Conservation (phyloP, 495 filamentous ascomycete genomes). For the Aspergillus biplanus region DNA sequence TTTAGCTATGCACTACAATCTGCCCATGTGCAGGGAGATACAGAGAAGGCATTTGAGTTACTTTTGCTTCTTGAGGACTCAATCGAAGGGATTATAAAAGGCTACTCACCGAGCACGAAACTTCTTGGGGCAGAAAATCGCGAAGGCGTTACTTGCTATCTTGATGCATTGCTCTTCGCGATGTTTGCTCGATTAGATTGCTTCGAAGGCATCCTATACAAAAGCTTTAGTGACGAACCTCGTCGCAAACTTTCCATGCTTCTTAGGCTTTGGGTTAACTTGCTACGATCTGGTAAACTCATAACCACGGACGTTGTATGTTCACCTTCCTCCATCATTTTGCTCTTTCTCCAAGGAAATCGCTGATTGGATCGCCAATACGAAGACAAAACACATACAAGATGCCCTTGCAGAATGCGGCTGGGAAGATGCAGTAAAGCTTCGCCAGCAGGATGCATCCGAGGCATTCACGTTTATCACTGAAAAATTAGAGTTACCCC, state of each 20-base stretch:
- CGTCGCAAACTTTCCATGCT: constrained; percentile 72
- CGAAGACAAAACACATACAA: constrained; percentile 80
- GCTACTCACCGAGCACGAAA: constrained; percentile 67
- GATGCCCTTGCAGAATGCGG: constrained; percentile 83
- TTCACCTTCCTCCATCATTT: constrained; percentile 1
- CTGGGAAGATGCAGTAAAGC: constrained; percentile 78
- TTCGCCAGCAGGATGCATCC: constrained; percentile 89
- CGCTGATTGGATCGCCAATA: constrained; percentile 34
- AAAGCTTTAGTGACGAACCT: constrained; percentile 65
- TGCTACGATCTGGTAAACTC: constrained; percentile 80
- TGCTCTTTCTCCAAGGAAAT: not conserved
- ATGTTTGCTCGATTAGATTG: constrained; percentile 92
- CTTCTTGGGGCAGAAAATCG: constrained; percentile 89
- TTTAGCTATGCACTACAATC: constrained; percentile 70
- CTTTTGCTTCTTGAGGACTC: constrained; percentile 76
- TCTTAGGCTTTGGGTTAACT: constrained; percentile 89
- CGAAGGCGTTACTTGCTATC: constrained; percentile 83
- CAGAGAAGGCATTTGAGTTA: constrained; percentile 74
- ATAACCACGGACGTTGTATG: constrained; percentile 85
- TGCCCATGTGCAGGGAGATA: constrained; percentile 67
- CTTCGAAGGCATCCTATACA: constrained; percentile 88
- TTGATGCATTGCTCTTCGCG: constrained; percentile 90
- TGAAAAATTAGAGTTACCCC: constrained; percentile 80
- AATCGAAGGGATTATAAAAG: constrained; percentile 76
- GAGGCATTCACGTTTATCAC: constrained; percentile 96